A percentile compares a stretch with the other conserved stretches of the same genome.
Conservation (phyloP, 805 yeast genomes). For the Myxozyma sirexii region DNA sequence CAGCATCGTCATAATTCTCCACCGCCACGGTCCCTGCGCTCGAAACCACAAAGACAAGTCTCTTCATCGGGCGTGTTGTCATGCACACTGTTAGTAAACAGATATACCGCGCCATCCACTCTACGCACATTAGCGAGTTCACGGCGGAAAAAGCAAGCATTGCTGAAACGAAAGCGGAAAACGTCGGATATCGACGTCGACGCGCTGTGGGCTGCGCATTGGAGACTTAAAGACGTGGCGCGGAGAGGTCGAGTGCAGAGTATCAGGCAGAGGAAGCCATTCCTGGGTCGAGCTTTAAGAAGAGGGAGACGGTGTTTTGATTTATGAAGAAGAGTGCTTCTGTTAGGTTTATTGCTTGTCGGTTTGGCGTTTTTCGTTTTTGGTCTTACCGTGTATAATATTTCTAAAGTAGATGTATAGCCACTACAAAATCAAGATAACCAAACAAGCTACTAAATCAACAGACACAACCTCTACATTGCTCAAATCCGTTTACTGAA, state of each 20-base stretch:
- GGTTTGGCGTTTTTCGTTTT: too few relatives aligned
- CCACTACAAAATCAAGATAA: too few relatives aligned
- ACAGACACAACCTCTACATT: too few relatives aligned
- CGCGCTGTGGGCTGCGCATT: constrained; percentile 25
- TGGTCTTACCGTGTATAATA: neutral
- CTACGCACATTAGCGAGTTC: constrained; percentile 4
- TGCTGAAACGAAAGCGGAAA: constrained; percentile 4
- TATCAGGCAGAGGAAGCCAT: neutral
- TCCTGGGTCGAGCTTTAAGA: constrained; percentile 2
- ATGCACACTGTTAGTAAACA: constrained; percentile 7
- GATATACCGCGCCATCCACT: constrained; percentile 1
- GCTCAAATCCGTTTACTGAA: too few relatives aligned
- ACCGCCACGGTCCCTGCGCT: neutral
- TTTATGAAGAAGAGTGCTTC: neutral
- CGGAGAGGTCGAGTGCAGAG: neutral
- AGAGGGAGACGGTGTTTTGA: constrained; percentile 7
- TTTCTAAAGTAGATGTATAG: too few relatives aligned
- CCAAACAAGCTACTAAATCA: too few relatives aligned
- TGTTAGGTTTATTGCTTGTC: neutral
- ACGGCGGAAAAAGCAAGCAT: neutral
- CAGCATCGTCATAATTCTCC: neutral
- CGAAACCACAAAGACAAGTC: neutral
- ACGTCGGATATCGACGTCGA: constrained; percentile 13
- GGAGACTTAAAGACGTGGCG: constrained; percentile 7
- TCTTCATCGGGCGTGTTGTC: constrained; percentile 1